These are phyloP conservation scores for Penicillium sp. DNA, from an alignment of 2,329 filamentous ascomycete species.

Conservation along the genomic window DNA sequence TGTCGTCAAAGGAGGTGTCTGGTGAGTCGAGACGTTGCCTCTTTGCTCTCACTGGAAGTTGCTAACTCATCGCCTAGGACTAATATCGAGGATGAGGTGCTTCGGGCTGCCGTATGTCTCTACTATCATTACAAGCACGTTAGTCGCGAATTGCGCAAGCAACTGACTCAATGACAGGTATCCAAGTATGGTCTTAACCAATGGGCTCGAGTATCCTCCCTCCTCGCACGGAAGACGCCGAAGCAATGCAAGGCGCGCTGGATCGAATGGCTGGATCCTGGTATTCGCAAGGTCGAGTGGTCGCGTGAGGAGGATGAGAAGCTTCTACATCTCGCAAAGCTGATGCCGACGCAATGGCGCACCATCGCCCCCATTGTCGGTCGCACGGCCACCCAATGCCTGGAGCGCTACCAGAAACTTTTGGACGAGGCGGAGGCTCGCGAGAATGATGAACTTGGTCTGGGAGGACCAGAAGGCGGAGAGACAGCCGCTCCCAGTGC, in stretches of 20 bases:
- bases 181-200: conserved; percentile 95
- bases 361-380: conserved; percentile 97
- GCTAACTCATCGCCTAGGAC: conserved; percentile 42
- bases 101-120: conserved; percentile 74
- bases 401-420: conserved; percentile 94
- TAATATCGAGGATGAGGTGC: conserved; percentile 83
- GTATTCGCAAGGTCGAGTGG: conserved; percentile 98
- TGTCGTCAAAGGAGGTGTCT: conserved; percentile 61
- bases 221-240: conserved; percentile 92
- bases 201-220: conserved; percentile 96
- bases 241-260: conserved; percentile 99
- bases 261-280: conserved; percentile 96
- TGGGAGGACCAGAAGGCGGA: conserved; percentile 72
- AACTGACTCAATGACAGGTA: conserved; percentile 39
- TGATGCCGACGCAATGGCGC: conserved; percentile 99
- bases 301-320: conserved; percentile 98
- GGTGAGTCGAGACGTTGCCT: conserved; percentile 33
- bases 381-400: conserved; percentile 90
- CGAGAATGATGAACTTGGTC: conserved; percentile 71
- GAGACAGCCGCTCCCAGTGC: conserved; percentile 83
- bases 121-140: not conserved
- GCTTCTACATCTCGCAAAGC: conserved; percentile 87
- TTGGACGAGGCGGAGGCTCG: conserved; percentile 91
- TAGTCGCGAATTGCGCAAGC: not conserved
- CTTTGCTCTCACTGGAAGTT: conserved; percentile 2